Percentiles rank a stretch among this genome's conserved stretches.
phyloP scores from a whole-genome alignment of 2,329 filamentous ascomycete genomes.

The Microdochium trichocladiopsis region DNA sequence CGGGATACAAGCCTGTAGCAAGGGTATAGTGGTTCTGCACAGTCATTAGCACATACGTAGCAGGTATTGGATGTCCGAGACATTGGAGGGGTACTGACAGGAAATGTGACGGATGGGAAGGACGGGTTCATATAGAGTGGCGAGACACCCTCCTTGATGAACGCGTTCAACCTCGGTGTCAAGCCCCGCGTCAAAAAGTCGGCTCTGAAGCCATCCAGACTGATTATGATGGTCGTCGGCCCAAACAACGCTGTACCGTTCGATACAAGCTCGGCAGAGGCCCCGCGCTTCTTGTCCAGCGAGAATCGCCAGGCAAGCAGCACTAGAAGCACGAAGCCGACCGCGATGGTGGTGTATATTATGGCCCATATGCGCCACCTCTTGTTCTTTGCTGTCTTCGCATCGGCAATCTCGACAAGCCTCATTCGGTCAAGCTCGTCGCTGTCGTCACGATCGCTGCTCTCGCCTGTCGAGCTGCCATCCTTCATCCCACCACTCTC shows the following conservation, averaged over 20 bases:
- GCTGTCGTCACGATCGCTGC: slow-evolving; percentile 54
- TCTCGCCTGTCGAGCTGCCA: slow-evolving; percentile 56
- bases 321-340: slow-evolving; percentile 48
- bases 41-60: background rate
- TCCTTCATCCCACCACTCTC: slow-evolving; percentile 71
- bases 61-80: background rate
- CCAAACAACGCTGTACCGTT: slow-evolving; percentile 89
- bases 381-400: slow-evolving; percentile 40
- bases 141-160: slow-evolving; percentile 78
- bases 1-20: slow-evolving; percentile 85
- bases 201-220: slow-evolving; percentile 90
- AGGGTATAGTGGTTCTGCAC: slow-evolving; percentile 77
- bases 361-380: slow-evolving; percentile 48
- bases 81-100: slow-evolving; percentile 28
- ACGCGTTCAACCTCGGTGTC: slow-evolving; percentile 72
- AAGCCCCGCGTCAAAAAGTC: slow-evolving; percentile 82
- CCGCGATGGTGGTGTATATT: slow-evolving; percentile 41
- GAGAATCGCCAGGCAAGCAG: slow-evolving; percentile 54
- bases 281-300: slow-evolving; percentile 29
- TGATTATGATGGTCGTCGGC: slow-evolving; percentile 89
- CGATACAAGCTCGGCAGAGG: slow-evolving; percentile 35
- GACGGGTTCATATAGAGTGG: slow-evolving; percentile 89
- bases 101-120: slow-evolving; percentile 94
- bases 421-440: slow-evolving; percentile 48
- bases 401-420: slow-evolving; percentile 38